Percentiles rank a stretch among this genome's conserved stretches.
Evolutionary conservation across 1,284 basidiomycete genomes (phyloP).

Genomic region (Sanghuangporus sanghuang): DNA sequence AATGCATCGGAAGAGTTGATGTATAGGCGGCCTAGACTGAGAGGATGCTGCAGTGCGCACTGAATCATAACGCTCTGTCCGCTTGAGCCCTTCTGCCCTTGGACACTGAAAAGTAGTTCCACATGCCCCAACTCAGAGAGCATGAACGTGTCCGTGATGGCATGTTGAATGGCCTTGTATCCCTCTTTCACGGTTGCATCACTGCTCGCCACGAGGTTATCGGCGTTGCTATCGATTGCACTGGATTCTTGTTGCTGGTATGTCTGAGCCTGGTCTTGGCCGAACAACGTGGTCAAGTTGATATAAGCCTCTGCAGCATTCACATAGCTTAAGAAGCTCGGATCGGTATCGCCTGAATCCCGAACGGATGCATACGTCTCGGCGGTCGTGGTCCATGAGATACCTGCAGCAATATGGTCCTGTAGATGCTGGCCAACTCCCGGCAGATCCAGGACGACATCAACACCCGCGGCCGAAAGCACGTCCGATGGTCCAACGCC

Average conservation of each 20-base stretch:
- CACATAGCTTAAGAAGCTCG: constrained; percentile 53
- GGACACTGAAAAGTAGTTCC: constrained; percentile 57
- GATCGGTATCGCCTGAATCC: constrained; percentile 28
- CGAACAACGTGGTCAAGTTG: constrained; percentile 48
- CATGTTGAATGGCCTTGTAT: constrained; percentile 57
- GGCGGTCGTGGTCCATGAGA: constrained; percentile 42
- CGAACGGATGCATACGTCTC: constrained; percentile 42
- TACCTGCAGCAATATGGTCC: constrained; percentile 56
- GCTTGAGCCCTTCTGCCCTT: constrained; percentile 34
- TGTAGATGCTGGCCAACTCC: constrained; percentile 76
- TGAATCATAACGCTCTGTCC: constrained; percentile 47
- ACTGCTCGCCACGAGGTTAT: constrained; percentile 41
- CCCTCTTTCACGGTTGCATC: constrained; percentile 49
- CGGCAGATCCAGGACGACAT: constrained; percentile 46
- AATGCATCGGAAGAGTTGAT: constrained; percentile 52
- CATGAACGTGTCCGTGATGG: constrained; percentile 41
- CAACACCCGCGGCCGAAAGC: constrained; percentile 48
- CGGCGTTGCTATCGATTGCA: constrained; percentile 31
- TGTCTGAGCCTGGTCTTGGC: constrained; percentile 27
- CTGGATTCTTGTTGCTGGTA: constrained; percentile 32
- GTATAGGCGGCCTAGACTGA: constrained; percentile 37
- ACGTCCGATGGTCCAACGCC: constrained; percentile 65
- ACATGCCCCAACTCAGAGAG: constrained; percentile 44
- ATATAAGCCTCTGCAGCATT: constrained; percentile 67
- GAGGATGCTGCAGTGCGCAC: constrained; percentile 63